Conservation (phyloP, 495 filamentous ascomycete genomes). For the Hypoxylon subgilvum region DNA sequence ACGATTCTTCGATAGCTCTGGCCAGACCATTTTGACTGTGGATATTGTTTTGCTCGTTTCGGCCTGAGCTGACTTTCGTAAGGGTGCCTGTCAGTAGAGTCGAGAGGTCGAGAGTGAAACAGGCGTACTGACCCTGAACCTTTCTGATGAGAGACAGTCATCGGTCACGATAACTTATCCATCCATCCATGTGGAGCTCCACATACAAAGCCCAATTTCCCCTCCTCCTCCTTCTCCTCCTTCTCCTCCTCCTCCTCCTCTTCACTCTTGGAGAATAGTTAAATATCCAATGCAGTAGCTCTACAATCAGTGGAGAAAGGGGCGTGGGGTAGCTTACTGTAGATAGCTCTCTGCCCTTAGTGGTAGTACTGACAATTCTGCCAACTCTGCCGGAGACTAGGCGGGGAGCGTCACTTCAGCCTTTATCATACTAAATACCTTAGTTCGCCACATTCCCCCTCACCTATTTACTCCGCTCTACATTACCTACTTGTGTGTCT, state of each 20-base stretch:
- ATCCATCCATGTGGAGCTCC: constrained; percentile 1
- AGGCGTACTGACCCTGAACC: too few species aligned
- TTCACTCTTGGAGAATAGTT: too few species aligned
- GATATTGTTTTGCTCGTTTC: background rate
- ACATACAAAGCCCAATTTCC: too few species aligned
- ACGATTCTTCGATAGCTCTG: constrained; percentile 62
- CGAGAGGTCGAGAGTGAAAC: background rate
- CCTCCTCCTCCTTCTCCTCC: too few species aligned
- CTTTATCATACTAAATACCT: constrained; percentile 6
- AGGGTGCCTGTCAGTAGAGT: background rate
- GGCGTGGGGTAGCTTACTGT: constrained; percentile 26
- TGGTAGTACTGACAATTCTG: constrained; percentile 11
- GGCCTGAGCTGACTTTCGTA: too few species aligned
- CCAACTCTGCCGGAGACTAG: constrained; percentile 19
- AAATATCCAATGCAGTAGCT: too few species aligned
- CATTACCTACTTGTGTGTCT: background rate
- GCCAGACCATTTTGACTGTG: constrained; percentile 57
- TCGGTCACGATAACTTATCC: too few species aligned
- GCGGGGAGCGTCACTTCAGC: constrained; percentile 10
- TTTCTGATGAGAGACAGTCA: too few species aligned
- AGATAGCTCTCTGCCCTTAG: background rate
- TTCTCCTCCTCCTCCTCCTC: too few species aligned
- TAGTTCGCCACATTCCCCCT: background rate
- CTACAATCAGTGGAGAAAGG: constrained; percentile 21
- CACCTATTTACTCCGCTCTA: background rate